Evolutionary conservation across 2,329 filamentous ascomycete genomes (phyloP).

Genomic region (Aspergillus melleus): DNA sequence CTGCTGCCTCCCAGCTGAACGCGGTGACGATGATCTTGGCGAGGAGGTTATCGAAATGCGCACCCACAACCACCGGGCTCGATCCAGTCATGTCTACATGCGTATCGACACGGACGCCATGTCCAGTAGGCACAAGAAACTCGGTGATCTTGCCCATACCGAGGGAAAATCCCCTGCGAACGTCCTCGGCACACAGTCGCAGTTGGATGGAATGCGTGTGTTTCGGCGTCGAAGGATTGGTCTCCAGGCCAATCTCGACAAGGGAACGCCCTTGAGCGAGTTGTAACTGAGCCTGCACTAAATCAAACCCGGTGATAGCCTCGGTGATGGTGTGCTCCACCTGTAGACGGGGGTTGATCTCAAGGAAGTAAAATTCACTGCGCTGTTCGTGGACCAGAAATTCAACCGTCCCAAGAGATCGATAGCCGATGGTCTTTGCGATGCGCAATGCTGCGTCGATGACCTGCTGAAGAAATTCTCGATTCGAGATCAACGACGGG

Average conservation of each 20-base stretch:
- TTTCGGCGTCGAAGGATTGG: slow-evolving; percentile 7
- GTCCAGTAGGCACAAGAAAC: slow-evolving; percentile 57
- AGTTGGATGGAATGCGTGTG: slow-evolving; percentile 52
- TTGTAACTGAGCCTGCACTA: slow-evolving; percentile 57
- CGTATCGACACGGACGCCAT: slow-evolving; percentile 60
- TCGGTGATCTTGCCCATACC: slow-evolving; percentile 61
- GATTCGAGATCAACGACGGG: slow-evolving; percentile 52
- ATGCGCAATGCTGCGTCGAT: slow-evolving; percentile 54
- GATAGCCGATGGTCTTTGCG: slow-evolving; percentile 51
- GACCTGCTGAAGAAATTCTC: slow-evolving; percentile 49
- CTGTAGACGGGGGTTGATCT: slow-evolving; percentile 62
- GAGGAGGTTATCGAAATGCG: slow-evolving; percentile 60
- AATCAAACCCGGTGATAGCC: slow-evolving; percentile 53
- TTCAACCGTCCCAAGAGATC: slow-evolving; percentile 64
- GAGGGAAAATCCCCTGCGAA: slow-evolving; percentile 54
- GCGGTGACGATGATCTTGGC: slow-evolving; percentile 62
- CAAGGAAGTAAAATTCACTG: slow-evolving; percentile 58
- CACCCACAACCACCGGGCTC: slow-evolving; percentile 45
- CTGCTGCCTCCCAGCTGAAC: slow-evolving; percentile 51
- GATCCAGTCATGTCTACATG: slow-evolving; percentile 48
- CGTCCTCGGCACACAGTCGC: slow-evolving; percentile 59
- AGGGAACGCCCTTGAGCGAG: slow-evolving; percentile 54
- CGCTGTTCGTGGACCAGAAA: slow-evolving; percentile 57
- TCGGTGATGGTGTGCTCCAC: slow-evolving; percentile 65
- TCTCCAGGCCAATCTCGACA: slow-evolving; percentile 35